Percentiles rank a stretch among this genome's conserved stretches.
These are phyloP conservation scores for Linaria vulgaris DNA, from an alignment of 257 asterid species.

Conservation along the genomic window DNA sequence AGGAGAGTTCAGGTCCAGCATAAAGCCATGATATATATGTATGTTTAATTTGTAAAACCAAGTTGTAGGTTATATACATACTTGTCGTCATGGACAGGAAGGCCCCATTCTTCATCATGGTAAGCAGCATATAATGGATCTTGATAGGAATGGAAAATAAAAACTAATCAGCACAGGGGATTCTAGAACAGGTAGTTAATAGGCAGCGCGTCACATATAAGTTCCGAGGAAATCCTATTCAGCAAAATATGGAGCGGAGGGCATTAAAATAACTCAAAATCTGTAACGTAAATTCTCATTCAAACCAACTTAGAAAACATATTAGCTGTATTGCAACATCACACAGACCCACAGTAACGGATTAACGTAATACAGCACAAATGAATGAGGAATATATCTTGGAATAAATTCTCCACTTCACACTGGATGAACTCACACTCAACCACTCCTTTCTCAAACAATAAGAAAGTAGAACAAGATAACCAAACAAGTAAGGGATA, in stretches of 20 bases:
- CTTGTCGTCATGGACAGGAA: constrained; percentile 86
- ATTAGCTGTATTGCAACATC: neutral
- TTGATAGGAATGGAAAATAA: constrained; percentile 33
- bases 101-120: constrained; percentile 98
- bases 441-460: constrained; percentile 1
- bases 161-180: constrained; percentile 37
- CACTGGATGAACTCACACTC: neutral
- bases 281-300: neutral
- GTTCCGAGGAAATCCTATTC: constrained; percentile 4
- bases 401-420: neutral
- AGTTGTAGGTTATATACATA: constrained; percentile 35
- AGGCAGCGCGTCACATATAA: constrained; percentile 6
- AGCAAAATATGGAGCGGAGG: constrained; percentile 14
- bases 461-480: neutral
- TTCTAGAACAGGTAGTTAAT: constrained; percentile 13
- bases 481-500: no score
- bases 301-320: neutral
- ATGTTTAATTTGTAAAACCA: no score
- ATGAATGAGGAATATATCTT: neutral
- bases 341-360: neutral
- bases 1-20: constrained; percentile 17
- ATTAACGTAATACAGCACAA: constrained; percentile 1
- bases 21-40: constrained; percentile 13
- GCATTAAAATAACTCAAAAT: constrained; percentile 8
- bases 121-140: constrained; percentile 72